Evolutionary conservation across 208 protist genomes (phyloP).

Genomic region (Trypanosoma rangeli): DNA sequence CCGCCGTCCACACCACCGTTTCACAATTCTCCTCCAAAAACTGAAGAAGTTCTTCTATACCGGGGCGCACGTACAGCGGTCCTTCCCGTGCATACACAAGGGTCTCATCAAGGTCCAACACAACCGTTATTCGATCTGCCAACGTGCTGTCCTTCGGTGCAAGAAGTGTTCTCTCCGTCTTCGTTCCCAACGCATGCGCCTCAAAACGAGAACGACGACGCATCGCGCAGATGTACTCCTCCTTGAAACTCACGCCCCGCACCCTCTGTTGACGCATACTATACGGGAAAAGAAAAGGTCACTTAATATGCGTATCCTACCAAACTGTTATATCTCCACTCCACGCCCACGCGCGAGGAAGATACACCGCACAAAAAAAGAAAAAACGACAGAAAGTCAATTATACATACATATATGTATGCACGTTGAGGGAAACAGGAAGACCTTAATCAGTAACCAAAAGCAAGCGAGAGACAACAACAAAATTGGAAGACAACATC

Average conservation of each 20-base stretch:
- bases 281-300: neutral
- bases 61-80: slow-evolving; percentile 88
- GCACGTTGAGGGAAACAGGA: too few relatives aligned
- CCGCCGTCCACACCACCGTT: slow-evolving; percentile 87
- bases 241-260: slow-evolving; percentile 22
- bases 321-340: neutral
- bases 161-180: slow-evolving; percentile 39
- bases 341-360: neutral
- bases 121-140: slow-evolving; percentile 74
- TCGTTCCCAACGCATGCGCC: neutral
- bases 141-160: slow-evolving; percentile 52
- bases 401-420: neutral
- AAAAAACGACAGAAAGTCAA: slow-evolving; percentile 29
- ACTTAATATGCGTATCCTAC: neutral
- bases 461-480: slow-evolving; percentile 16
- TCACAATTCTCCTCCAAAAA: slow-evolving; percentile 84
- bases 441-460: neutral
- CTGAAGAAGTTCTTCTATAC: slow-evolving; percentile 70
- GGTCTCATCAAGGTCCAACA: slow-evolving; percentile 92
- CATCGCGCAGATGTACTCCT: slow-evolving; percentile 20
- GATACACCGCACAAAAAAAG: slow-evolving; percentile 12
- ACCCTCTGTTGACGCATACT: slow-evolving; percentile 20
- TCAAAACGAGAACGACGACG: neutral
- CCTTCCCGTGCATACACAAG: slow-evolving; percentile 86
- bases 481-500: neutral